A percentile compares a stretch with the other conserved stretches of the same genome.
These are phyloP conservation scores for Lipomyces spencermartinsiae DNA, from an alignment of 805 yeast genomes.

Conservation along the genomic window DNA sequence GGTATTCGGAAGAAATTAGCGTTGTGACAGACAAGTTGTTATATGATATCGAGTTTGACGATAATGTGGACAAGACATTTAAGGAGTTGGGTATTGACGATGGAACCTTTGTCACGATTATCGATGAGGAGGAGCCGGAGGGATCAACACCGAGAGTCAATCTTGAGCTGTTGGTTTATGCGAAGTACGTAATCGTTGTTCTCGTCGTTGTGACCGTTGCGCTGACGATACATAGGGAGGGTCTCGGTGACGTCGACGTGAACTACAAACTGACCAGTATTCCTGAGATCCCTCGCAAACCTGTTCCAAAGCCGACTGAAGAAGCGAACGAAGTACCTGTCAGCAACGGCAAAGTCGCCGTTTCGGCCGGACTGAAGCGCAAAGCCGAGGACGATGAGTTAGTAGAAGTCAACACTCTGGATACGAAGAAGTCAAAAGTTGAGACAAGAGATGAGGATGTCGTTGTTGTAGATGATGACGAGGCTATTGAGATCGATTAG, in stretches of 20 bases:
- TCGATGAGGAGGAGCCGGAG: conserved; percentile 82
- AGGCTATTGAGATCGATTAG: conserved; percentile 36
- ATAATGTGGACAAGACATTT: conserved; percentile 61
- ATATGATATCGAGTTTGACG: conserved; percentile 89
- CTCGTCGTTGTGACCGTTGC: neutral
- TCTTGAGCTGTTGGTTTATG: conserved; percentile 45
- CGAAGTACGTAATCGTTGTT: conserved; percentile 10
- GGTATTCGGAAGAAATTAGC: conserved; percentile 62
- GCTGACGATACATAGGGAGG: neutral
- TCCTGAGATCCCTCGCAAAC: conserved; percentile 34
- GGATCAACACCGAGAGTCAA: conserved; percentile 58
- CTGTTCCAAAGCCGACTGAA: conserved; percentile 8
- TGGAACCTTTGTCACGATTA: conserved; percentile 71
- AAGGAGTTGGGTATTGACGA: conserved; percentile 58
- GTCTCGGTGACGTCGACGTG: neutral
- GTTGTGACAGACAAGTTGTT: conserved; percentile 68
- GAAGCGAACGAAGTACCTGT: neutral
- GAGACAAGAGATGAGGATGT: conserved; percentile 20
- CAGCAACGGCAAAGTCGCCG: conserved; percentile 1
- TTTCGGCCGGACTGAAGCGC: conserved; percentile 12
- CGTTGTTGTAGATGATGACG: conserved; percentile 38
- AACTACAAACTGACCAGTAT: conserved; percentile 11
- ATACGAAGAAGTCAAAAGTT: conserved; percentile 24
- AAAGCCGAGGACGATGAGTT: conserved; percentile 23
- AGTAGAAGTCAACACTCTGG: neutral